A percentile compares a stretch with the other conserved stretches of the same genome.
These are phyloP conservation scores for Castanea sativa DNA, from an alignment of 306 rosid genomes.

Conservation along the genomic window DNA sequence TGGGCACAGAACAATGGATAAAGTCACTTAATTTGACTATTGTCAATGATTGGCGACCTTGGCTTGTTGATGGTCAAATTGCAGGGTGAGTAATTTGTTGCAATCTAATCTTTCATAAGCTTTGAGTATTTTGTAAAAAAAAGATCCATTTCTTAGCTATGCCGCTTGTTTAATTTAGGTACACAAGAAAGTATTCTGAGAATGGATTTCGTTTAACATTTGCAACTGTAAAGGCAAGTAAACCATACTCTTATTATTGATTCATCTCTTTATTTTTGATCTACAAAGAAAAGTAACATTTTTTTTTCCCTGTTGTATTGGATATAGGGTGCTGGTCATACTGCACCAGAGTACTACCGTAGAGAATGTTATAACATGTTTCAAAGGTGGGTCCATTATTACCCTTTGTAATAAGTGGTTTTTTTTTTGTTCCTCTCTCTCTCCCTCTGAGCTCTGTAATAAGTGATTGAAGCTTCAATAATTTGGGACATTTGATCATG, in stretches of 20 bases:
- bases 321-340: slow-evolving; percentile 15
- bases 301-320: background rate
- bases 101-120: background rate
- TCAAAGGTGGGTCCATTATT: slow-evolving; percentile 10
- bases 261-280: background rate
- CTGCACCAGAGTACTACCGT: slow-evolving; percentile 18
- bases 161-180: background rate
- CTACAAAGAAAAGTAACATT: background rate
- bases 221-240: slow-evolving; percentile 13
- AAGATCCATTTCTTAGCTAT: background rate
- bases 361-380: slow-evolving; percentile 20
- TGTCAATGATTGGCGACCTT: slow-evolving; percentile 36
- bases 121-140: no score
- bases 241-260: background rate
- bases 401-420: background rate
- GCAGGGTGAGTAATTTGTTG: slow-evolving; percentile 22
- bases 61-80: slow-evolving; percentile 29
- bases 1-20: slow-evolving; percentile 28
- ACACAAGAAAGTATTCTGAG: slow-evolving; percentile 8
- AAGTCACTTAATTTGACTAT: slow-evolving; percentile 25
- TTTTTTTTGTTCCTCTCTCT: no score
- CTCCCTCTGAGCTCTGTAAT: no score
- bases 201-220: background rate
- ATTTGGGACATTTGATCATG: no score
- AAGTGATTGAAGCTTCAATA: no score